Percentiles rank a stretch among this genome's conserved stretches.
Evolutionary conservation across 371 early-diverging fungal species (phyloP).

Genomic region (Mucor sp.): DNA sequence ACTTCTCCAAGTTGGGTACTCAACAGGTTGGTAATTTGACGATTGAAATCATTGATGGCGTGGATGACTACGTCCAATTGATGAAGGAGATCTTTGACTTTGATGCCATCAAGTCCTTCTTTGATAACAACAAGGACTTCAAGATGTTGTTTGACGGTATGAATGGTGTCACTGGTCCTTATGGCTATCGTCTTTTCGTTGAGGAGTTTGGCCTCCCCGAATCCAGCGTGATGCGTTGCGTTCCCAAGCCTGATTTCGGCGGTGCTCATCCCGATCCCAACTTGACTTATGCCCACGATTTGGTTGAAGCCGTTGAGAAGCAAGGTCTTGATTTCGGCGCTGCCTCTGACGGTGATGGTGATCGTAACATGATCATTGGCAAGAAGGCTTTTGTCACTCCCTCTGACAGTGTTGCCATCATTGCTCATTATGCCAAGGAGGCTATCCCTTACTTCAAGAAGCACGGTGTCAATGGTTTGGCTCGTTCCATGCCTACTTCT

Average conservation of each 20-base stretch:
- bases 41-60: conserved; percentile 90
- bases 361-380: conserved; percentile 97
- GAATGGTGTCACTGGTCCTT: conserved; percentile 98
- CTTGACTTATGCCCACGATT: conserved; percentile 94
- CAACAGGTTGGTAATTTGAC: conserved; percentile 59
- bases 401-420: conserved; percentile 96
- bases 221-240: conserved; percentile 81
- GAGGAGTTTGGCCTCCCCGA: conserved; percentile 87
- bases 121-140: conserved; percentile 70
- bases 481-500: conserved; percentile 96
- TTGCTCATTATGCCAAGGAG: conserved; percentile 85
- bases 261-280: conserved; percentile 98
- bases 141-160: conserved; percentile 94
- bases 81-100: conserved; percentile 94
- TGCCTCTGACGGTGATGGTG: conserved; percentile 93
- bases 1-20: conserved; percentile 73
- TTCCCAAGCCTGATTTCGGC: conserved; percentile 89
- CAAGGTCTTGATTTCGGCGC: conserved; percentile 89
- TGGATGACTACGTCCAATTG: conserved; percentile 84
- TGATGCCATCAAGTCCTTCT: conserved; percentile 76
- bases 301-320: conserved; percentile 87
- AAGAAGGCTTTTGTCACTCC: conserved; percentile 95
- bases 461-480: conserved; percentile 86
- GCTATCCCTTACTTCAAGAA: conserved; percentile 92
- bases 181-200: conserved; percentile 84